A percentile compares a stretch with the other conserved stretches of the same genome.
Conservation (phyloP, 2,329 filamentous ascomycete species). For the Pseudogymnoascus verrucosus region DNA sequence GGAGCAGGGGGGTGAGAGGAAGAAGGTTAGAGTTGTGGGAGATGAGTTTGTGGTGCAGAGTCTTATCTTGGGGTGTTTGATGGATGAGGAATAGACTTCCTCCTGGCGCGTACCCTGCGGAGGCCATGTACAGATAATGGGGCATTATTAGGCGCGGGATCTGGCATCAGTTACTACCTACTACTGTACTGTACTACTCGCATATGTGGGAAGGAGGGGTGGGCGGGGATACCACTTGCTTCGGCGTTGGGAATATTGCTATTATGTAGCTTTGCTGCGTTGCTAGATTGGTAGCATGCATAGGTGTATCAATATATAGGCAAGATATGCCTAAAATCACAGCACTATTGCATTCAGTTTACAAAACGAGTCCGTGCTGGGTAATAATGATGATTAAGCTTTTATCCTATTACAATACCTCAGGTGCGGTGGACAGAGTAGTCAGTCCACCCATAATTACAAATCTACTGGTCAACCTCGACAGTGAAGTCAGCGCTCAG, state of each 20-base stretch:
- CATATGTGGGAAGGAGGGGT: background rate
- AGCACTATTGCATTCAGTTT: background rate
- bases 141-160: background rate
- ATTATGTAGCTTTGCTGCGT: background rate
- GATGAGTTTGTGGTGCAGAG: conserved; percentile 91
- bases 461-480: conserved; percentile 4
- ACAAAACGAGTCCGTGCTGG: background rate
- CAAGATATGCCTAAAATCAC: background rate
- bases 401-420: background rate
- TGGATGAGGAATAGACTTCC: background rate
- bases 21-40: conserved; percentile 59
- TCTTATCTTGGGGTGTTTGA: conserved; percentile 61
- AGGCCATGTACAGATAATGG: background rate
- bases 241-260: conserved; percentile 2
- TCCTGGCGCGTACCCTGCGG: background rate
- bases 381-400: background rate
- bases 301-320: background rate
- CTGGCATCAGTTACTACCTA: background rate
- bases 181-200: background rate
- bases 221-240: background rate
- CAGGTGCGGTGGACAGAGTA: background rate
- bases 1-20: conserved; percentile 32
- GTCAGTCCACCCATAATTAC: background rate
- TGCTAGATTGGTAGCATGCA: background rate
- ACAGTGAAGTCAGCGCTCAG: conserved; percentile 14